phyloP scores from a whole-genome alignment of 164 flowering plant genomes.

The Brasenia schreberi region DNA sequence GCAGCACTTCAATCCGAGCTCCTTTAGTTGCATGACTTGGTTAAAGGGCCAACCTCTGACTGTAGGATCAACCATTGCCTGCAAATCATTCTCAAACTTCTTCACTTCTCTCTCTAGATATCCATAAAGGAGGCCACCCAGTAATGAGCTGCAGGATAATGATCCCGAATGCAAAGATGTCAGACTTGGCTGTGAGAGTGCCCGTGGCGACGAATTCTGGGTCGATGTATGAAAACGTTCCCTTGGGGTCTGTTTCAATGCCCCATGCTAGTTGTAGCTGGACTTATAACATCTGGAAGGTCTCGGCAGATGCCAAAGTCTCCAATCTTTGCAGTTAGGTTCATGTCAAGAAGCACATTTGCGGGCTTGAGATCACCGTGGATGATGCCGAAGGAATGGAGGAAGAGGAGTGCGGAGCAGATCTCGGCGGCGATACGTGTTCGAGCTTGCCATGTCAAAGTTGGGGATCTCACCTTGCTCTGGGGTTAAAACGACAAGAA shows the following conservation, averaged over 20 bases:
- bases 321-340: constrained; percentile 36
- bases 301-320: constrained; percentile 32
- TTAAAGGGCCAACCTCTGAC: constrained; percentile 57
- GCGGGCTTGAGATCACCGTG: constrained; percentile 36
- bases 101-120: constrained; percentile 20
- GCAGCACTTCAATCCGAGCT: constrained; percentile 31
- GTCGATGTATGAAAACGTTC: constrained; percentile 62
- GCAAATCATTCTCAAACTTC: constrained; percentile 10
- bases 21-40: constrained; percentile 29
- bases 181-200: constrained; percentile 10
- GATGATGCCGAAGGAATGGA: constrained; percentile 27
- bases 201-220: constrained; percentile 41
- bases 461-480: constrained; percentile 83
- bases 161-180: constrained; percentile 35
- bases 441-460: constrained; percentile 43
- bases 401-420: constrained; percentile 36
- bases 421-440: constrained; percentile 46
- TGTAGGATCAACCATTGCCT: constrained; percentile 24
- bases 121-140: constrained; percentile 31
- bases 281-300: constrained; percentile 5
- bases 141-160: constrained; percentile 43
- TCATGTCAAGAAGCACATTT: constrained; percentile 42
- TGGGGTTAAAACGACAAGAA: constrained; percentile 5
- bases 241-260: constrained; percentile 49
- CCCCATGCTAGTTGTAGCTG: constrained; percentile 7